Percentiles rank a stretch among this genome's conserved stretches.
These are phyloP conservation scores for Saraca asoca DNA, from an alignment of 331 rosid genomes.

Conservation along the genomic window DNA sequence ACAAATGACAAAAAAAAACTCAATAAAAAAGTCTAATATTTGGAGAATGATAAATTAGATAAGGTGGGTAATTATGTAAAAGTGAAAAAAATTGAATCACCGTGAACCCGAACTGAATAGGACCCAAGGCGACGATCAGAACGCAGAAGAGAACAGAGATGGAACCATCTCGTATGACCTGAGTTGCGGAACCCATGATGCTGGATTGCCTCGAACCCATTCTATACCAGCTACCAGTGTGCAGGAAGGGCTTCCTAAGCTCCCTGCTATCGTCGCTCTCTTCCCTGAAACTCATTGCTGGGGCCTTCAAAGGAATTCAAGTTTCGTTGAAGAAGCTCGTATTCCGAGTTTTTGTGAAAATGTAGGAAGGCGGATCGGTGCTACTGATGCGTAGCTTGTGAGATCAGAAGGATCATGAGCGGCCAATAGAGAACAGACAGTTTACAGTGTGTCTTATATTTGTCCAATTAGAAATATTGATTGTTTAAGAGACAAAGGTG, in stretches of 20 bases:
- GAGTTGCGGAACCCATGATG: conserved; percentile 55
- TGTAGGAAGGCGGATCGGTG: neutral
- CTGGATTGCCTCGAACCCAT: conserved; percentile 84
- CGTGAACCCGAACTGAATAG: conserved; percentile 81
- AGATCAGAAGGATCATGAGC: neutral
- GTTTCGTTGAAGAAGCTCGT: neutral
- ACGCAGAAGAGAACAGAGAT: conserved; percentile 62
- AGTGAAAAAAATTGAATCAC: conserved; percentile 30
- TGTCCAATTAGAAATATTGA: too few species aligned
- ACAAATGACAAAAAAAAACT: neutral
- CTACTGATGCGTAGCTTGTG: neutral
- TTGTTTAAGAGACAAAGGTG: too few species aligned
- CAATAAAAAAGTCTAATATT: neutral
- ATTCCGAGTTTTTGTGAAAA: conserved; percentile 16
- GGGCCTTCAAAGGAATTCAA: neutral
- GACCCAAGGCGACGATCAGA: conserved; percentile 71
- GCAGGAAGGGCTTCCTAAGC: conserved; percentile 78
- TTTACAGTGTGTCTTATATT: too few species aligned
- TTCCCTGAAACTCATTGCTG: conserved; percentile 70
- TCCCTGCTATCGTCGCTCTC: conserved; percentile 59
- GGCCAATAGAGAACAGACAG: neutral
- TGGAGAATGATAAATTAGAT: too few species aligned
- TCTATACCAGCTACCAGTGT: conserved; percentile 87
- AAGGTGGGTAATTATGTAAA: too few species aligned
- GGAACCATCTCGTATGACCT: conserved; percentile 49